phyloP scores from a whole-genome alignment of 2,329 filamentous ascomycete species.

The Phialophora macrospora region DNA sequence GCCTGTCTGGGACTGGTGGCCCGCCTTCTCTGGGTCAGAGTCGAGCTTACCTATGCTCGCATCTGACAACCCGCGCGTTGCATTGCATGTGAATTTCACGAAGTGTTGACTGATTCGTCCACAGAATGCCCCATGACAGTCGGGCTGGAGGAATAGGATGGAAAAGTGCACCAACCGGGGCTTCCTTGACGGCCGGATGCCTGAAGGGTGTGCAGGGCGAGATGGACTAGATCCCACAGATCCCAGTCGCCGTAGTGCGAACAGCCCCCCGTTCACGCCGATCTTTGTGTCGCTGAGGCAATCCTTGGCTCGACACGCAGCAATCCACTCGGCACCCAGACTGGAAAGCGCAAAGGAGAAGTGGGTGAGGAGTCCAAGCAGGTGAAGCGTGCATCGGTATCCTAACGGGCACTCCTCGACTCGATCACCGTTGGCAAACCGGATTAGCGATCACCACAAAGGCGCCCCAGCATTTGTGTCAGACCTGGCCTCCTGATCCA shows the following conservation, averaged over 20 bases:
- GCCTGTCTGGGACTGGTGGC: neutral
- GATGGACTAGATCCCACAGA: neutral
- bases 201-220: neutral
- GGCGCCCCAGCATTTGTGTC: neutral
- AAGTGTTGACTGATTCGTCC: neutral
- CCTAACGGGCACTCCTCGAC: neutral
- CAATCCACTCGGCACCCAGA: neutral
- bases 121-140: neutral
- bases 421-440: neutral
- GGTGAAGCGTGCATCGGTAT: neutral
- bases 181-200: too few species aligned
- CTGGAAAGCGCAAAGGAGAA: neutral
- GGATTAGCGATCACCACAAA: neutral
- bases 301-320: neutral
- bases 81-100: neutral
- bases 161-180: neutral
- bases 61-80: slow-evolving; percentile 2
- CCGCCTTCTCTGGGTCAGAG: neutral
- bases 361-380: neutral
- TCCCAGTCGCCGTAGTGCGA: neutral
- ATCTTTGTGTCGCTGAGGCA: neutral
- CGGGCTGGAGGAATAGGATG: neutral
- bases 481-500: neutral
- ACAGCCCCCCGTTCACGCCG: neutral
- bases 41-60: neutral